A percentile compares a stretch with the other conserved stretches of the same genome.
Evolutionary conservation across 768 basidiomycete genomes (phyloP).

Genomic region (Filobasidium wieringae): DNA sequence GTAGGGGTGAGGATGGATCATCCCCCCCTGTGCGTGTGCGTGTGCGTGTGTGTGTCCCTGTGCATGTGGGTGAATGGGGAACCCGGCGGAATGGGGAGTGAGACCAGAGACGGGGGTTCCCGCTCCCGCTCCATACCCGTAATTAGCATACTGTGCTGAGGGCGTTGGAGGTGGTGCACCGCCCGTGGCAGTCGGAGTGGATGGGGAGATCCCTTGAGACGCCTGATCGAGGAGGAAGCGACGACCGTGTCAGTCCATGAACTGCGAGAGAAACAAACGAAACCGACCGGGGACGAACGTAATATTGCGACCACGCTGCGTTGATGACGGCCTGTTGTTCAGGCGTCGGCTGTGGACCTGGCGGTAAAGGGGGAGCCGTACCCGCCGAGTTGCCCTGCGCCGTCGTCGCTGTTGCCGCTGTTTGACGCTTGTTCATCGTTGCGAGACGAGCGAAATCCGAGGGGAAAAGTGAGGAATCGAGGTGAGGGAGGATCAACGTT

Average conservation of each 20-base stretch:
- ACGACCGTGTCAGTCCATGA: neutral
- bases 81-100: neutral
- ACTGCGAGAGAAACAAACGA: neutral
- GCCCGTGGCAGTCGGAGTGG: neutral
- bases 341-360: slow-evolving; percentile 9
- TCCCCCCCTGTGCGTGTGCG: too few relatives aligned
- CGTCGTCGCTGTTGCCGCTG: neutral
- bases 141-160: slow-evolving; percentile 8
- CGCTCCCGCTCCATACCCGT: slow-evolving; percentile 15
- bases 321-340: slow-evolving; percentile 4
- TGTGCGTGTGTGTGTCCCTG: too few relatives aligned
- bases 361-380: slow-evolving; percentile 11
- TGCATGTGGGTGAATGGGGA: too few relatives aligned
- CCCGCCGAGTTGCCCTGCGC: too few relatives aligned
- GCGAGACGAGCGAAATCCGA: too few relatives aligned
- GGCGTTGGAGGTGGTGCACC: neutral
- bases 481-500: too few relatives aligned
- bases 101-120: too few relatives aligned
- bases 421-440: too few relatives aligned
- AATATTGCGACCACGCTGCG: slow-evolving; percentile 12
- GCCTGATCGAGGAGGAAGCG: neutral
- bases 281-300: neutral
- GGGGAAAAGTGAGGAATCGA: too few relatives aligned
- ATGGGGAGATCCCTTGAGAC: neutral
- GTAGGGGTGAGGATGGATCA: too few relatives aligned